Base-by-base conservation (phyloP, 2,329 filamentous ascomycete genomes). In the Lasiodiplodia gonubiensis region DNA sequence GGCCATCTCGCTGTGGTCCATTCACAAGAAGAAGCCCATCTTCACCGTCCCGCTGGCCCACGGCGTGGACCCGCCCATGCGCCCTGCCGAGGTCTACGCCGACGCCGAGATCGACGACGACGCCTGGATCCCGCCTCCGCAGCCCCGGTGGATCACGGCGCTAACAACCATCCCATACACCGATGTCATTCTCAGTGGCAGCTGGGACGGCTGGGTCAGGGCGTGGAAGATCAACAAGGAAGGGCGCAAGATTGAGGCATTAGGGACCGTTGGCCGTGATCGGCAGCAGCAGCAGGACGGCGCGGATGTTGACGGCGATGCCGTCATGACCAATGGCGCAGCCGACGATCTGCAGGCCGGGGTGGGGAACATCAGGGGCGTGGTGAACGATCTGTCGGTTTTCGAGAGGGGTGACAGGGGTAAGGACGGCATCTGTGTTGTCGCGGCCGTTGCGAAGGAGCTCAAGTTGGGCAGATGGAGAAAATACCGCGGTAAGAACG, bases 11-110 rank as follows among this genome's bases (percentile, higher is more conserved):
- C 86, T 98, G 14, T 98, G 94, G 94, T 93, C 89, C 69, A 85
- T 93, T 25, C 87, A 94, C 76, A 97, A 97, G 83, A 99, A 99
- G 86, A 98, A 98, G 80, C 91, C 95, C 0, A 84, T 99, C 11
- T 91, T 90, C 79, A 91, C 92, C 3, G 81, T 95, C 53, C 86
- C 90, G 2, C 84, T 92, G 35, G 93, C 94, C 4, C 95, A 99
- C 78, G 95, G 95, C 37, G 82, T 96, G 63, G 93, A 97, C 68
- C 87, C 89, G 3, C 83, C 90, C 2, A 81, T 94, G 63, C 82
- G 85, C 2, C 86, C 90, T 1, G 85, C 90, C 23, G 85, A 92
- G 72, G 87, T 89, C 37, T 94, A 90, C 0, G 91, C 93, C n/a
- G 92, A 93, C 74, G 77, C 81, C 60, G 75, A 90, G 66, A 89